Evolutionary conservation across 23 red algal genomes (phyloP), one percentile per base, ranked within the genome.

Genomic region (Agarophyton chilense): DNA sequence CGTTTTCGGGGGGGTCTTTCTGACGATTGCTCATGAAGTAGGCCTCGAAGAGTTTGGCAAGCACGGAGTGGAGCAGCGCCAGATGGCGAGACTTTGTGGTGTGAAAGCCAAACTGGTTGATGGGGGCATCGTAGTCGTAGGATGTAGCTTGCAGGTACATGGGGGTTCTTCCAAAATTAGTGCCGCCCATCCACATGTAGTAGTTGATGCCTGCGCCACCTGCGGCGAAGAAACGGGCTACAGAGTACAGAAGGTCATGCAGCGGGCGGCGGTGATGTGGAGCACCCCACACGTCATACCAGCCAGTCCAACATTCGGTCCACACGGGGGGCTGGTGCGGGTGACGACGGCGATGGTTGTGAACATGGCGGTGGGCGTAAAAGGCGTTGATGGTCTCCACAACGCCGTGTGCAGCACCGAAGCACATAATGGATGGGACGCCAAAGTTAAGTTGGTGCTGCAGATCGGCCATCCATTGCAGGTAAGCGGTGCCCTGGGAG

Each of bases 151-250:
- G 92, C 67, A 94, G 62, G 74, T 94, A 94, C 96, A 98, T 98
- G 38, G 87, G 35, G 13, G 45, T 78, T 9, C 87, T 70, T 0
- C 82, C 81, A 77, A 81, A 89, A 58, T 98, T 94, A 19, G 92
- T 98, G 4, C 96, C 96, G 2, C 96, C 96, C 72, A 86, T 89
- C 78, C 86, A 95, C 96, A 98, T 98, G 81, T 98, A 98, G 66
- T 95, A 98, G 80, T 92, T 94, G 34, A 94, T 52, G 4, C 87
- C 96, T 13, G 66, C 76, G 19, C 96, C 96, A 33, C 96, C 96
- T 3, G 33, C 63, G 16, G 96, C 96, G 32, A 92, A 89, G 72
- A 93, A 95, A 38, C 93, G 88, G 16, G 89, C 82, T 4, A 90
- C 82, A 6, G 82, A 68, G 60, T 98, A 98, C 77, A 82, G 78